Evolutionary conservation across 2,329 filamentous ascomycete genomes (phyloP).

Genomic region (Stenocarpella maydis): DNA sequence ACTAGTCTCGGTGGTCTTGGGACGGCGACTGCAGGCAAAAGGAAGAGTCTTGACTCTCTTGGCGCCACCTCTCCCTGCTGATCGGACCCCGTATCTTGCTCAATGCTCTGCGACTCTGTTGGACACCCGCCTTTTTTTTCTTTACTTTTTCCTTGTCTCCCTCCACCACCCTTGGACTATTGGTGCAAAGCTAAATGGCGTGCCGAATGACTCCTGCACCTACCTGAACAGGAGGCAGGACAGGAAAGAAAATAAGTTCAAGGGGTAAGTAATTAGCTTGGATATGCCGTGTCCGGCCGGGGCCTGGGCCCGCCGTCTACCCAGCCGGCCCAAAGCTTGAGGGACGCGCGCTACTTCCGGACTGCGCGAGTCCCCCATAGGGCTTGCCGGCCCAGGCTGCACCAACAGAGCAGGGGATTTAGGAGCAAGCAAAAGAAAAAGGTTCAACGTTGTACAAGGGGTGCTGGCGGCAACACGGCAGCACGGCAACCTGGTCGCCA

Average conservation of each 20-base stretch:
- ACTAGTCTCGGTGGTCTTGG: constrained; percentile 2
- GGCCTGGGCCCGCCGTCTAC: neutral
- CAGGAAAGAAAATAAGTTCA: constrained; percentile 1
- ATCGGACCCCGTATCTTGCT: constrained; percentile 15
- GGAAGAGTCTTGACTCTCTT: constrained; percentile 16
- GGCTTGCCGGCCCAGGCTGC: constrained; percentile 11
- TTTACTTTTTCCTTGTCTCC: neutral
- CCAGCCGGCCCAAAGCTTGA: neutral
- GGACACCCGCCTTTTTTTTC: neutral
- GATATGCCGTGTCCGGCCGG: constrained; percentile 9
- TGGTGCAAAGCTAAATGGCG: constrained; percentile 8
- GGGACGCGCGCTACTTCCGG: constrained; percentile 11
- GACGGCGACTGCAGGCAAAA: neutral
- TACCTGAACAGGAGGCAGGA: neutral
- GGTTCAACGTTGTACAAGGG: no score
- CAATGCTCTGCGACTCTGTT: constrained; percentile 12
- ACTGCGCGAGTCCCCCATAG: constrained; percentile 1
- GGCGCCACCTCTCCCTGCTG: neutral
- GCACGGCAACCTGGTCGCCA: neutral
- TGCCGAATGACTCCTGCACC: constrained; percentile 1
- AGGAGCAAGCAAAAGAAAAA: no score
- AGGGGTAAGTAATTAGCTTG: neutral
- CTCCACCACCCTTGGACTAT: neutral
- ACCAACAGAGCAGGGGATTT: neutral
- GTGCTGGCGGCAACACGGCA: no score